Evolutionary conservation across 208 protist genomes (phyloP), one percentile per base, ranked within the genome.

Genomic region (Acanthamoeba pearcei): DNA sequence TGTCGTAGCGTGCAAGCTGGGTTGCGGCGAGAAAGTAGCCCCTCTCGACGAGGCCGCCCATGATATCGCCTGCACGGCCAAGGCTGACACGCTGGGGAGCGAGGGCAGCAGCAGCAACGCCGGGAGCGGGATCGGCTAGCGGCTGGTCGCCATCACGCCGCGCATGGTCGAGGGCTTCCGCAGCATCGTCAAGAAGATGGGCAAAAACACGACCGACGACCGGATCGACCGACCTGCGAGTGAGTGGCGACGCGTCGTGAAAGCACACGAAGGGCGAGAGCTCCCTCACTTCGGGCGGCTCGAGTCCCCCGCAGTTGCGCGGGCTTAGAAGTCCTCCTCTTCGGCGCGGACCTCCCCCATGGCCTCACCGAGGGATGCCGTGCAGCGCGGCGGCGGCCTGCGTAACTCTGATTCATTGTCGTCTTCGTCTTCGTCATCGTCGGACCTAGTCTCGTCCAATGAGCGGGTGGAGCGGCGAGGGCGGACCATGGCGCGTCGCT

Each of bases 101-200:
- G 35, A 80, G 35, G 19, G 35, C 78, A 86, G 49, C 78, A 70
- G 29, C 22, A 35, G 29, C 64, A 70, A 70, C 24, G 42, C 78
- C 49, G 51, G 42, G 5, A 64, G 32, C 6, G 78, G 78, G 24
- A 42, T 86, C 15, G 78, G 78, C 42, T 86, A 49, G 17, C 5
- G 51, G n/a, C 42, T 86, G 9, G 78, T 49, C 3, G 78, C 78
- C 27, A 57, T 86, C 78, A 86, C 78, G 22, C 78, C 78, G 51
- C 78, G 78, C 27, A 24, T 86, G 51, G 22, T 86, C 29, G 78
- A 86, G 51, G 78, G 78, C 78, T 86, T 86, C 51, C 42, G 78
- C 15, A 86, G n/a, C 78, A 86, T 86, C n/a, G 78, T 86, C 78
- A 86, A 86, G 78, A 86, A 86, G 49, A 22, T 86, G 17, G 78